phyloP scores from a whole-genome alignment of 192 early-diverging fungal species.

The Pilaira anomala region DNA sequence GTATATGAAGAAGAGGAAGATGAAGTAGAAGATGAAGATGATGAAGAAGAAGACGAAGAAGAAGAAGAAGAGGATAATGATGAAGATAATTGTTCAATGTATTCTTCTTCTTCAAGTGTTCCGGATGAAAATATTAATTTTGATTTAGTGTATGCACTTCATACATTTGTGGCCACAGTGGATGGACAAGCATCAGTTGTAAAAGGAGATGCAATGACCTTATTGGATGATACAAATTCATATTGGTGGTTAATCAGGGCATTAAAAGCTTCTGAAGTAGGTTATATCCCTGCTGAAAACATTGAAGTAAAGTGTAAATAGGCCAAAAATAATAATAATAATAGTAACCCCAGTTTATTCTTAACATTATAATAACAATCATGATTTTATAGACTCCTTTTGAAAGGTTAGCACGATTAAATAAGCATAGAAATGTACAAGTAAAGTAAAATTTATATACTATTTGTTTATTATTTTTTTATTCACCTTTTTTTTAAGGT shows the following conservation, averaged over 20 bases:
- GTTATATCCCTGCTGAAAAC: slow-evolving; percentile 86
- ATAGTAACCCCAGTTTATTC: not conserved
- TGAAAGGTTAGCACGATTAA: slow-evolving; percentile 74
- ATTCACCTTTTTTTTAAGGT: not conserved
- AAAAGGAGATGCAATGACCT: slow-evolving; percentile 65
- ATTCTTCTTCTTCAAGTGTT: slow-evolving; percentile 28
- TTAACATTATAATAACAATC: not conserved
- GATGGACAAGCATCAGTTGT: slow-evolving; percentile 80
- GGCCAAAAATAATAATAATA: not conserved
- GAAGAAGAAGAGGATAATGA: slow-evolving; percentile 19
- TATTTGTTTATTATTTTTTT: not conserved
- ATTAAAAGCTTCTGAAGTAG: slow-evolving; percentile 63
- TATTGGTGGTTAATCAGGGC: slow-evolving; percentile 75
- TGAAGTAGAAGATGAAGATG: slow-evolving; percentile 16
- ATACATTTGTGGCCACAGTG: slow-evolving; percentile 76
- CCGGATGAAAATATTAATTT: slow-evolving; percentile 67
- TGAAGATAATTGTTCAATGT: slow-evolving; percentile 22
- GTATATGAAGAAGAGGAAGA: slow-evolving; percentile 25
- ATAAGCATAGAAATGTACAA: slow-evolving; percentile 71
- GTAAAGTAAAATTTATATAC: slow-evolving; percentile 4
- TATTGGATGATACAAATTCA: slow-evolving; percentile 76
- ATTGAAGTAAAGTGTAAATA: slow-evolving; percentile 56
- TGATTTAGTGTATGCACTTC: slow-evolving; percentile 72
- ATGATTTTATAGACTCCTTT: slow-evolving; percentile 57
- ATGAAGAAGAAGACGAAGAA: slow-evolving; percentile 1